These are phyloP conservation scores for Moricandia moricandioides DNA, from an alignment of 345 rosid species.

Conservation along the genomic window DNA sequence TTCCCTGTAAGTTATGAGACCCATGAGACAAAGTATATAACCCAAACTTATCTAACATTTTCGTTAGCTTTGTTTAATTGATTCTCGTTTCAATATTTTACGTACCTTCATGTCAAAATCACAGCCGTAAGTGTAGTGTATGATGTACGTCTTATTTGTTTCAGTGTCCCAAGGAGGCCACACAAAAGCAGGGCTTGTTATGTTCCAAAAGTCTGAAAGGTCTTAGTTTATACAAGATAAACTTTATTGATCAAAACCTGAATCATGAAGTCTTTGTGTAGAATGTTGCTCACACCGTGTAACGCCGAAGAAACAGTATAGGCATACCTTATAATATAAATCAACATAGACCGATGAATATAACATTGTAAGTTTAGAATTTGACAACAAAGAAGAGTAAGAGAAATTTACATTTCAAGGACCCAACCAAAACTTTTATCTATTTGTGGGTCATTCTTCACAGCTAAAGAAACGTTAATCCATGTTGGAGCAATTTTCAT, in stretches of 20 bases:
- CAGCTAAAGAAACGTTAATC: conserved; percentile 96
- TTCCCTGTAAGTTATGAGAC: conserved; percentile 44
- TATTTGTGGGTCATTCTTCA: conserved; percentile 89
- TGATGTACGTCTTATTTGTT: conserved; percentile 66
- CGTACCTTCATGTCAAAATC: conserved; percentile 84
- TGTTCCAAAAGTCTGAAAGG: neutral
- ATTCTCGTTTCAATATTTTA: neutral
- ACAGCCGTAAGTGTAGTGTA: conserved; percentile 95
- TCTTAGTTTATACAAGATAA: neutral
- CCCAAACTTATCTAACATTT: neutral
- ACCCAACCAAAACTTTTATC: conserved; percentile 99
- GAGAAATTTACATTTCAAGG: conserved; percentile 75
- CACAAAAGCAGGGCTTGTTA: conserved; percentile 23
- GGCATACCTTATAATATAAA: conserved; percentile 65
- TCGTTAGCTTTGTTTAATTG: neutral
- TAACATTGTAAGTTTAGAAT: neutral
- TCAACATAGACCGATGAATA: neutral
- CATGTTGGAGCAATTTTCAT: conserved; percentile 93
- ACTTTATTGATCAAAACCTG: conserved; percentile 51
- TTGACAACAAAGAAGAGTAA: neutral
- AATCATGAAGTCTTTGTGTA: conserved; percentile 88
- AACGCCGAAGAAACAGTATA: conserved; percentile 92
- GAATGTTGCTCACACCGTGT: conserved; percentile 75
- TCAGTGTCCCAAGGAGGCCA: conserved; percentile 99
- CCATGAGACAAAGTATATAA: neutral